These are phyloP conservation scores for Torulaspora pretoriensis DNA, from an alignment of 1,139 yeast species.

Conservation along the genomic window DNA sequence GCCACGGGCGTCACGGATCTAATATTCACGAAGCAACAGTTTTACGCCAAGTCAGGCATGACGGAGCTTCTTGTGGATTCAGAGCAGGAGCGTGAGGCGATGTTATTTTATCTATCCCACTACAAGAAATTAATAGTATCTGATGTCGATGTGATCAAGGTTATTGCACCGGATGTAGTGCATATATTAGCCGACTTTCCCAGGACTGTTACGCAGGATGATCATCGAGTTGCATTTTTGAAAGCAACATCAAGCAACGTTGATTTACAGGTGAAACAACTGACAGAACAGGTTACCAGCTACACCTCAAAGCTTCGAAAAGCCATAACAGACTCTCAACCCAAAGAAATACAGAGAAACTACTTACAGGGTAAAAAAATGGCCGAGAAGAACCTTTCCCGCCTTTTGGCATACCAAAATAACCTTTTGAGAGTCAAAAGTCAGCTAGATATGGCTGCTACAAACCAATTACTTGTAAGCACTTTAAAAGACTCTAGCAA, in stretches of 20 bases:
- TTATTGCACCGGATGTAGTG: slow-evolving; percentile 17
- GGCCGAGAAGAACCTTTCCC: slow-evolving; percentile 37
- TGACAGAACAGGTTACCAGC: slow-evolving; percentile 17
- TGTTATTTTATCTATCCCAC: slow-evolving; percentile 23
- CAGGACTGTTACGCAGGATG: slow-evolving; percentile 33
- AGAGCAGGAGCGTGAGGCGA: slow-evolving; percentile 19
- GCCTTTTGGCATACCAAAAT: slow-evolving; percentile 36
- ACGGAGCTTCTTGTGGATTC: slow-evolving; percentile 9
- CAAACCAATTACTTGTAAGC: slow-evolving; percentile 42
- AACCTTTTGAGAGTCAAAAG: slow-evolving; percentile 41
- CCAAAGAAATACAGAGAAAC: slow-evolving; percentile 20
- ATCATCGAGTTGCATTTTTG: slow-evolving; percentile 33
- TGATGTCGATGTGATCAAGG: slow-evolving; percentile 21
- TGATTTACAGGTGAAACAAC: slow-evolving; percentile 16
- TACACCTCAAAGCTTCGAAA: slow-evolving; percentile 14
- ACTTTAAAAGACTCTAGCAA: slow-evolving; percentile 40
- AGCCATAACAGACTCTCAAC: slow-evolving; percentile 7
- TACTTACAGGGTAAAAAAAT: slow-evolving; percentile 34
- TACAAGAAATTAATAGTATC: slow-evolving; percentile 19
- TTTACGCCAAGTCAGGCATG: slow-evolving; percentile 19
- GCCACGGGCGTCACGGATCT: slow-evolving; percentile 27
- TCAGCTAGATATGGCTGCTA: slow-evolving; percentile 48
- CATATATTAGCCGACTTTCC: slow-evolving; percentile 10
- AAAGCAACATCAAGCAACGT: slow-evolving; percentile 26
- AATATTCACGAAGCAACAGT: slow-evolving; percentile 22